A percentile compares a stretch with the other conserved stretches of the same genome.
phyloP scores from a whole-genome alignment of 371 early-diverging fungal genomes.

The Saksenaea oblongispora region DNA sequence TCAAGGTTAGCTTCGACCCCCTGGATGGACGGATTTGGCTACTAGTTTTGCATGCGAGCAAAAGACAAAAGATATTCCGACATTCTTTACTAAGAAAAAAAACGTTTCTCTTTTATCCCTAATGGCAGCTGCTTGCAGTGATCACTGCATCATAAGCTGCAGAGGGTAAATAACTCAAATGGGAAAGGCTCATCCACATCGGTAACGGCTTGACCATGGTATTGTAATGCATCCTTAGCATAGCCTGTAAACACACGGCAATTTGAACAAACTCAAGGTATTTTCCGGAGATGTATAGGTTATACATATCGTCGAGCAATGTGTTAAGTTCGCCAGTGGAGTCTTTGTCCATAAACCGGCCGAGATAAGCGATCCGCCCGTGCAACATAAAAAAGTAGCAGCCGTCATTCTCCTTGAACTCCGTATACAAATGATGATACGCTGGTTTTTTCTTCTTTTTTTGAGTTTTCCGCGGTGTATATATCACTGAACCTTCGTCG shows the following conservation, averaged over 20 bases:
- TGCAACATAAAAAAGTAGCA: not conserved
- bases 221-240: not conserved
- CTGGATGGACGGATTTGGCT: too few species aligned
- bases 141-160: not conserved
- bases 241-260: not conserved
- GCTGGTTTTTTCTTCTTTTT: not conserved
- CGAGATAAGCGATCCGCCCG: not conserved
- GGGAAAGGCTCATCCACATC: not conserved
- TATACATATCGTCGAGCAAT: not conserved
- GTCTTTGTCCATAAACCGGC: not conserved
- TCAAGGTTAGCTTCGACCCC: too few species aligned
- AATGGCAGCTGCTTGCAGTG: not conserved
- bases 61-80: too few species aligned
- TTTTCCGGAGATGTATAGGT: not conserved
- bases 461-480: not conserved
- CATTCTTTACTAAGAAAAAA: too few species aligned
- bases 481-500: not conserved
- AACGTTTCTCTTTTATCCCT: not conserved
- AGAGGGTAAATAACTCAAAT: not conserved
- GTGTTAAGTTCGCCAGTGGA: not conserved
- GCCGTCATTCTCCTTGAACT: not conserved
- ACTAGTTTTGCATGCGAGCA: too few species aligned
- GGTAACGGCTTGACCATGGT: not conserved
- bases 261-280: not conserved
- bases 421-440: not conserved